These are phyloP conservation scores for Podaxis sp. DNA, from an alignment of 768 basidiomycete species.

Conservation along the genomic window DNA sequence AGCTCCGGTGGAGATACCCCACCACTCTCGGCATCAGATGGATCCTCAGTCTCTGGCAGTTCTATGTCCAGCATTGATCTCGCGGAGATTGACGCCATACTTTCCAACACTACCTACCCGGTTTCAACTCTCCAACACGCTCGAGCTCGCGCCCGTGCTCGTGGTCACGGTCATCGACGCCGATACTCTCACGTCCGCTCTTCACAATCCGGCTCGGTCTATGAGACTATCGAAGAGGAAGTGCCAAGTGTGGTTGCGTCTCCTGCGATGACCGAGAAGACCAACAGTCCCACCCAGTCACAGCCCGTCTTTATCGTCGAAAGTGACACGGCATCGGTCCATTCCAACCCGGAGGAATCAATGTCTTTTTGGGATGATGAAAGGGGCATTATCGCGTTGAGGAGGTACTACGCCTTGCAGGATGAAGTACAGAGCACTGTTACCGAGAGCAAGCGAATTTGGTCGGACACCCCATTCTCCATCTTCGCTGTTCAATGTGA, in stretches of 20 bases:
- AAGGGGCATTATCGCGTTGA: slow-evolving; percentile 57
- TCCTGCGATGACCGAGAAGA: slow-evolving; percentile 29
- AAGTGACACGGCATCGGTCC: slow-evolving; percentile 47
- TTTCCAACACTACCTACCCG: slow-evolving; percentile 56
- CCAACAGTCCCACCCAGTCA: slow-evolving; percentile 34
- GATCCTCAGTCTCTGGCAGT: slow-evolving; percentile 65
- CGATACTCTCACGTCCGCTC: slow-evolving; percentile 63
- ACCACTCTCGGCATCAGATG: slow-evolving; percentile 66
- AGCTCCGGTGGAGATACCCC: slow-evolving; percentile 72
- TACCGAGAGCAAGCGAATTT: slow-evolving; percentile 59
- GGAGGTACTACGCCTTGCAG: slow-evolving; percentile 66
- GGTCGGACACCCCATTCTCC: slow-evolving; percentile 74
- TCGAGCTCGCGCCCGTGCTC: slow-evolving; percentile 47
- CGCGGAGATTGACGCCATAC: slow-evolving; percentile 51
- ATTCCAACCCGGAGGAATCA: slow-evolving; percentile 33
- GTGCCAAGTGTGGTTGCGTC: slow-evolving; percentile 30
- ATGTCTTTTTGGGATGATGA: slow-evolving; percentile 64
- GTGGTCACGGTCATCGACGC: slow-evolving; percentile 69
- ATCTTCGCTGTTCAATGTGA: slow-evolving; percentile 71
- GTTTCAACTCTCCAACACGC: slow-evolving; percentile 40
- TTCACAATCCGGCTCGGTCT: slow-evolving; percentile 60
- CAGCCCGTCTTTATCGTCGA: slow-evolving; percentile 57
- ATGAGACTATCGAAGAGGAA: slow-evolving; percentile 82
- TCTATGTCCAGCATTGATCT: slow-evolving; percentile 81
- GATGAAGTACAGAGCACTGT: slow-evolving; percentile 69